phyloP scores from a whole-genome alignment of 2,329 filamentous ascomycete genomes.

The Hymenoscyphus albidus region DNA sequence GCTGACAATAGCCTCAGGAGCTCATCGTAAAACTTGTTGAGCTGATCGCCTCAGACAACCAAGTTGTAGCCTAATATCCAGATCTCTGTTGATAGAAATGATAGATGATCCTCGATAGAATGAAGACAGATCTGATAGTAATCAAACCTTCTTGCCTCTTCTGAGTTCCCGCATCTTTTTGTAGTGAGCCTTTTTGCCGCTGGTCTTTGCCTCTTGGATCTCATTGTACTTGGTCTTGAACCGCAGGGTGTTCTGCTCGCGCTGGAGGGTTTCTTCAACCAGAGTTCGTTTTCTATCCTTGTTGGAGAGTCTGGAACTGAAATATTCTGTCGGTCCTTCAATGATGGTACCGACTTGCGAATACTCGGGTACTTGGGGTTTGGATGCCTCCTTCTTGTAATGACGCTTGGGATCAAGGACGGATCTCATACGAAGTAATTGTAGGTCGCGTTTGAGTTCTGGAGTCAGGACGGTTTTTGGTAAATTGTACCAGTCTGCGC shows the following conservation, averaged over 20 bases:
- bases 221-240: conserved; percentile 86
- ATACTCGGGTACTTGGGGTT: conserved; percentile 67
- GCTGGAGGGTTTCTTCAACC: conserved; percentile 75
- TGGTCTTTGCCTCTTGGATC: conserved; percentile 76
- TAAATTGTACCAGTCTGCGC: conserved; percentile 81
- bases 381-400: conserved; percentile 64
- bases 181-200: conserved; percentile 87
- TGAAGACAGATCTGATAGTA: background rate
- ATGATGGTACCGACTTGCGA: conserved; percentile 87
- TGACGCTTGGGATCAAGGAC: conserved; percentile 78
- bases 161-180: conserved; percentile 62
- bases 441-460: conserved; percentile 82
- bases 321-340: conserved; percentile 84
- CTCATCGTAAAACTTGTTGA: conserved; percentile 17
- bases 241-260: conserved; percentile 61
- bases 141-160: conserved; percentile 18
- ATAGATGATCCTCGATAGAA: background rate
- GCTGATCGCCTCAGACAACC: background rate
- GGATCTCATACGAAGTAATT: conserved; percentile 83
- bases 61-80: background rate
- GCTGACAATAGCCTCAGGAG: conserved; percentile 10
- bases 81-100: background rate
- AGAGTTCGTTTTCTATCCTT: conserved; percentile 86
- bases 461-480: conserved; percentile 80
- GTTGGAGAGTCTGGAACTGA: conserved; percentile 73